Percentiles rank a stretch among this genome's conserved stretches.
Conservation (phyloP, 1,284 basidiomycete genomes). For the Tilletia setariae region DNA sequence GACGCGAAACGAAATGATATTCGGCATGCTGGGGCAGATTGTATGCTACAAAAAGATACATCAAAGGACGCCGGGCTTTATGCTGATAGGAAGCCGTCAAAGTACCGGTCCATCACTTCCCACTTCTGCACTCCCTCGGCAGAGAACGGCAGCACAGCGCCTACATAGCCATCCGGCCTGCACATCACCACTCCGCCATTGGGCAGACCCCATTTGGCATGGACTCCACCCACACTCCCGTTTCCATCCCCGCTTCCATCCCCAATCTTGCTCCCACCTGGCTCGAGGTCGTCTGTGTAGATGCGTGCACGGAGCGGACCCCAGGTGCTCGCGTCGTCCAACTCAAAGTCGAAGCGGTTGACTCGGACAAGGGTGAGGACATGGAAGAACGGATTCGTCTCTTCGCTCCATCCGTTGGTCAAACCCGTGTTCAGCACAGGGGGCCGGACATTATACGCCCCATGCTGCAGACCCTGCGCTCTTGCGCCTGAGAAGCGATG, state of each 20-base stretch:
- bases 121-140: constrained; percentile 54
- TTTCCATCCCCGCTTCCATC: constrained; percentile 53
- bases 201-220: constrained; percentile 61
- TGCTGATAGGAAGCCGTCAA: constrained; percentile 53
- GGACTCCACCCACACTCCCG: constrained; percentile 50
- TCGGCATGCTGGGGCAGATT: background rate
- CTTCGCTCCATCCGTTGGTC: constrained; percentile 32
- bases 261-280: constrained; percentile 48
- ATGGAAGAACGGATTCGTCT: constrained; percentile 53
- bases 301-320: constrained; percentile 57
- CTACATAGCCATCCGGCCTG: constrained; percentile 72
- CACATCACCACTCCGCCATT: constrained; percentile 66
- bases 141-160: constrained; percentile 62
- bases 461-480: constrained; percentile 21
- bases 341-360: constrained; percentile 47
- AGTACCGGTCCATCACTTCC: constrained; percentile 61
- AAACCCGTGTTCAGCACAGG: constrained; percentile 42
- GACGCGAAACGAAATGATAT: background rate
- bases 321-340: constrained; percentile 41
- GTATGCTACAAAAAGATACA: background rate
- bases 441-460: constrained; percentile 24
- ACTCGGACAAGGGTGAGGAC: constrained; percentile 46
- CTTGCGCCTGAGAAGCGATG: constrained; percentile 36
- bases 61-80: too few relatives aligned
- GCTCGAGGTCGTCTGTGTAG: constrained; percentile 58